phyloP scores from a whole-genome alignment of 345 rosid genomes.

The Triadica sebifera region DNA sequence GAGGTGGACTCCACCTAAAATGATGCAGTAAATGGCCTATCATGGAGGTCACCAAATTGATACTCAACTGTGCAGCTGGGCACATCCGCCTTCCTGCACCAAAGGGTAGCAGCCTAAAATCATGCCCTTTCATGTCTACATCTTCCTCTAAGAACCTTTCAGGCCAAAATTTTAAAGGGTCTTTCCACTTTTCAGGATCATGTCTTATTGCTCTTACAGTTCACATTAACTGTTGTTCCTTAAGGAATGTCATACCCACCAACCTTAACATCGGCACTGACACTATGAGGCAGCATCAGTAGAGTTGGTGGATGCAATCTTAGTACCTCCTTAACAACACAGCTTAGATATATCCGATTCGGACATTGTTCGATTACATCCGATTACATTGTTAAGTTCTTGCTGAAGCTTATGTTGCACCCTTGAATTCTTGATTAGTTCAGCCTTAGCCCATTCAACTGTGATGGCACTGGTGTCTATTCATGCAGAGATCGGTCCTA shows the following conservation, averaged over 20 bases:
- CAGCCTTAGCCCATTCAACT: slow-evolving; percentile 85
- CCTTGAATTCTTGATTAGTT: slow-evolving; percentile 63
- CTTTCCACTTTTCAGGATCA: slow-evolving; percentile 67
- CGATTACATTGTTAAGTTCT: slow-evolving; percentile 67
- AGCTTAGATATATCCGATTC: slow-evolving; percentile 72
- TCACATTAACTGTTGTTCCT: slow-evolving; percentile 72
- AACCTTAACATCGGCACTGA: slow-evolving; percentile 58
- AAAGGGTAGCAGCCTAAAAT: slow-evolving; percentile 35
- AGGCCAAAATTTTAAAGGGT: slow-evolving; percentile 65
- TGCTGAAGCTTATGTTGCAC: slow-evolving; percentile 78
- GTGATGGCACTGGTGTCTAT: slow-evolving; percentile 80
- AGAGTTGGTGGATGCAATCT: slow-evolving; percentile 92
- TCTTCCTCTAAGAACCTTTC: slow-evolving; percentile 83
- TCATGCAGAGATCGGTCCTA: slow-evolving; percentile 95
- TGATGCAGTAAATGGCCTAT: slow-evolving; percentile 21
- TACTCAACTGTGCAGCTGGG: slow-evolving; percentile 24
- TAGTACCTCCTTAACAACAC: slow-evolving; percentile 64
- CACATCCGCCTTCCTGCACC: slow-evolving; percentile 29
- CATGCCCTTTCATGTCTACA: slow-evolving; percentile 83
- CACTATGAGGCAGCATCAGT: slow-evolving; percentile 75
- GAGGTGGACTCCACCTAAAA: slow-evolving; percentile 16
- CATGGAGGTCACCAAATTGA: slow-evolving; percentile 22
- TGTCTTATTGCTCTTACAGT: slow-evolving; percentile 82
- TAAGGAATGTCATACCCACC: slow-evolving; percentile 83
- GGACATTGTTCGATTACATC: slow-evolving; percentile 55